phyloP scores from a whole-genome alignment of 1,284 basidiomycete genomes.

The Malassezia nana region DNA sequence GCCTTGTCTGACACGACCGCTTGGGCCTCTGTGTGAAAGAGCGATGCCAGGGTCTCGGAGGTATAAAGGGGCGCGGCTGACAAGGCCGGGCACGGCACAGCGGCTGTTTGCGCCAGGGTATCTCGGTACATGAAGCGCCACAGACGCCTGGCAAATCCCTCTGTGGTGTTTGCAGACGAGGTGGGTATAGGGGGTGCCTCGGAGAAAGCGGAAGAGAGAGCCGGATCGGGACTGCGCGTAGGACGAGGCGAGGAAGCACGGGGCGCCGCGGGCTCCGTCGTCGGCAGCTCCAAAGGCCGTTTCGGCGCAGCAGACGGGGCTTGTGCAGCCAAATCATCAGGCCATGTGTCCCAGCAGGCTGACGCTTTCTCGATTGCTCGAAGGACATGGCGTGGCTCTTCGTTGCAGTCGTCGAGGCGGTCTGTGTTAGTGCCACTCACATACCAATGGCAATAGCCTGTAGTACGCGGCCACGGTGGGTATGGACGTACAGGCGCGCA shows the following conservation, averaged over 20 bases:
- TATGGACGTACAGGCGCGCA: constrained; percentile 5
- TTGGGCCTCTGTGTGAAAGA: not conserved
- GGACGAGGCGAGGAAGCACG: too few relatives aligned
- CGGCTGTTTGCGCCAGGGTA: not conserved
- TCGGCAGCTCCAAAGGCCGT: too few relatives aligned
- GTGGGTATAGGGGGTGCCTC: not conserved
- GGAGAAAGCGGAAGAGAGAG: too few relatives aligned
- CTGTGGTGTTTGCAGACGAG: not conserved
- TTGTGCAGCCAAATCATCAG: not conserved
- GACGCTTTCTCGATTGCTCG: not conserved
- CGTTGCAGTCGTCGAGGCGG: constrained; percentile 2
- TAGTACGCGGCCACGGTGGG: not conserved
- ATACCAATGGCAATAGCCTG: not conserved
- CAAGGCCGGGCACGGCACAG: not conserved
- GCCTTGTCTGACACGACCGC: not conserved
- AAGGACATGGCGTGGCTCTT: constrained; percentile 11
- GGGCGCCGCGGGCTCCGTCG: too few relatives aligned
- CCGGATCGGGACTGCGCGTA: too few relatives aligned
- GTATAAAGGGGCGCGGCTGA: not conserved
- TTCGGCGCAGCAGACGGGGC: not conserved
- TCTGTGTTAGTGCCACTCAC: not conserved
- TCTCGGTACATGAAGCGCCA: not conserved
- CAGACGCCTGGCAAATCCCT: not conserved
- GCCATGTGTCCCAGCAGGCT: not conserved
- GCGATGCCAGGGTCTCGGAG: not conserved